These are phyloP conservation scores for Leccinum variicolor DNA, from an alignment of 768 basidiomycete species.

Conservation along the genomic window DNA sequence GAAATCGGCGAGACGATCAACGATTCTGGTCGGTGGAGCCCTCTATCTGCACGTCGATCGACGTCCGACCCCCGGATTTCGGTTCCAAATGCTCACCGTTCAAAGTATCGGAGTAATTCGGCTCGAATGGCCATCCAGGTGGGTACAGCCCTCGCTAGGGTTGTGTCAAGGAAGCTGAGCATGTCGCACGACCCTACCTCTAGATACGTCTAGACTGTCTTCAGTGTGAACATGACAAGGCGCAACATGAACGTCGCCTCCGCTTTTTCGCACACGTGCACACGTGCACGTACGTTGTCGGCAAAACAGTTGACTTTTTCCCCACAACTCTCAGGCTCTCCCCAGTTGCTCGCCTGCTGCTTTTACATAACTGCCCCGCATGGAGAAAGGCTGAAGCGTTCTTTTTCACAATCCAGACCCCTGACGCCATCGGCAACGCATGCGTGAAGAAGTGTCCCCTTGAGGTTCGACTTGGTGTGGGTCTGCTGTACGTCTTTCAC, in stretches of 20 bases:
- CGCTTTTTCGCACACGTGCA: not conserved
- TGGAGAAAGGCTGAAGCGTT: not conserved
- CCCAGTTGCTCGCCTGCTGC: not conserved
- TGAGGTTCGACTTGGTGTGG: constrained; percentile 4
- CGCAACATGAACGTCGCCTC: not conserved
- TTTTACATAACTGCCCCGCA: constrained; percentile 5
- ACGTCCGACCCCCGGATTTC: not conserved
- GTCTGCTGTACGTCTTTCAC: constrained; percentile 5
- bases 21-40: not conserved
- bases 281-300: not conserved
- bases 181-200: not conserved
- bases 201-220: not conserved
- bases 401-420: not conserved
- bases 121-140: not conserved
- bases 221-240: not conserved
- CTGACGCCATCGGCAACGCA: not conserved
- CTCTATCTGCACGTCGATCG: not conserved
- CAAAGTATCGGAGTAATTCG: not conserved
- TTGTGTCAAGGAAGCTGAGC: not conserved
- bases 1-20: not conserved
- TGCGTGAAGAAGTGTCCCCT: not conserved
- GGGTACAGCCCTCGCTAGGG: not conserved
- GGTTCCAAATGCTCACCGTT: not conserved
- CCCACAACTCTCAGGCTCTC: not conserved
- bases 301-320: not conserved